phyloP scores from a whole-genome alignment of 176 grass and related monocot species.

The Aechmea fasciata region DNA sequence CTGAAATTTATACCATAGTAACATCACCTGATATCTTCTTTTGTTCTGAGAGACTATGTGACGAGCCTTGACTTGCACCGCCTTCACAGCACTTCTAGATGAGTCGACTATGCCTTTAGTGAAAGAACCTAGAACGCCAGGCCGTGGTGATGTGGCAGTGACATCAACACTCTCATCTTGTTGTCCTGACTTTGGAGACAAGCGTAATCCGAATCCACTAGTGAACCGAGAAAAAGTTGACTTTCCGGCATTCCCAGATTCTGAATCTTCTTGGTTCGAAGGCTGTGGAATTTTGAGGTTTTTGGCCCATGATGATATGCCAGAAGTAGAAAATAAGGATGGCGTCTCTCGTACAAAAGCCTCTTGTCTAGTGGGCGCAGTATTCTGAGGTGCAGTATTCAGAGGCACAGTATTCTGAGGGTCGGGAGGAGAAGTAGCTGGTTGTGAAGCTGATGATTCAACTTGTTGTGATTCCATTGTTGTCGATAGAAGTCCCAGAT shows the following conservation, averaged over 20 bases:
- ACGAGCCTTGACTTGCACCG: constrained; percentile 93
- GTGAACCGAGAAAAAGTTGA: constrained; percentile 73
- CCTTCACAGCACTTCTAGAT: constrained; percentile 92
- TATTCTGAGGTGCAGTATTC: constrained; percentile 36
- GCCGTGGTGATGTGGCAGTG: constrained; percentile 36
- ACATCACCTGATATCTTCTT: constrained; percentile 83
- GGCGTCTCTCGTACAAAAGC: constrained; percentile 27
- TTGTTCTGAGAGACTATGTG: constrained; percentile 99
- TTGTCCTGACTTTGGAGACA: constrained; percentile 56
- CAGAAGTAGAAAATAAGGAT: constrained; percentile 63
- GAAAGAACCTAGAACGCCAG: constrained; percentile 81
- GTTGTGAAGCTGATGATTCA: constrained; percentile 25
- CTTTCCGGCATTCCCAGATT: constrained; percentile 45
- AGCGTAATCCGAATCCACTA: constrained; percentile 60
- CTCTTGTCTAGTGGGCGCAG: constrained; percentile 34
- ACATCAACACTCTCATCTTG: constrained; percentile 47
- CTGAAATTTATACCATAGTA: background rate
- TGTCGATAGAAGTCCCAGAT: background rate
- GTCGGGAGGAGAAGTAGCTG: constrained; percentile 8
- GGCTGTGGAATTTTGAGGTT: constrained; percentile 80
- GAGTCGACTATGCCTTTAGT: constrained; percentile 88
- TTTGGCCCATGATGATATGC: constrained; percentile 86
- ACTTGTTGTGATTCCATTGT: constrained; percentile 59
- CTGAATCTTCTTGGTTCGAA: constrained; percentile 48
- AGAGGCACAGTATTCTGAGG: constrained; percentile 33